Percentiles rank a stretch among this genome's conserved stretches.
Evolutionary conservation across 2,329 filamentous ascomycete genomes (phyloP).

Genomic region (Xylariaceae sp.): DNA sequence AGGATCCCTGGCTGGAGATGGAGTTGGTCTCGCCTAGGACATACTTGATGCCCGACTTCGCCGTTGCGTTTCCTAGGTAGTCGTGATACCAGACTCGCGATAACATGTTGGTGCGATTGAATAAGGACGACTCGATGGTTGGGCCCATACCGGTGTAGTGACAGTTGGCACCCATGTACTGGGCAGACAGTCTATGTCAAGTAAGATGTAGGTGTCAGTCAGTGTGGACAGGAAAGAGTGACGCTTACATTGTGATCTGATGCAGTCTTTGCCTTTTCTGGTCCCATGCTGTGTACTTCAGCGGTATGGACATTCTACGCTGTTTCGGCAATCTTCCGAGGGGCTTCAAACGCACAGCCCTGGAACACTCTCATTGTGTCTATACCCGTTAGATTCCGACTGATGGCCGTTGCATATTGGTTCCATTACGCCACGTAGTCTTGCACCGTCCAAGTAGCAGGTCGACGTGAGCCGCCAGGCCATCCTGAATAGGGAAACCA

Average conservation of each 20-base stretch:
- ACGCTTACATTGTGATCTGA: conserved; percentile 5
- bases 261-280: conserved; percentile 4
- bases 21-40: conserved; percentile 8
- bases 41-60: neutral
- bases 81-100: conserved; percentile 5
- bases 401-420: conserved; percentile 7
- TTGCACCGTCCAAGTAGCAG: conserved; percentile 1
- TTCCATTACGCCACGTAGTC: conserved; percentile 7
- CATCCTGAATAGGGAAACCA: neutral
- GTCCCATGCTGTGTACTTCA: conserved; percentile 1
- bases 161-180: conserved; percentile 10
- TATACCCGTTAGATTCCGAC: conserved; percentile 1
- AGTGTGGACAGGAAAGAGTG: neutral
- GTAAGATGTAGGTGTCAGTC: neutral
- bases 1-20: conserved; percentile 4
- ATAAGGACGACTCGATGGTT: conserved; percentile 3
- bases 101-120: conserved; percentile 5
- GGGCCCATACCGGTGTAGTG: conserved; percentile 3
- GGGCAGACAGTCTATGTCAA: neutral
- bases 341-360: conserved; percentile 6
- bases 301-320: conserved; percentile 8
- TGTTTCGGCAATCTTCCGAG: neutral
- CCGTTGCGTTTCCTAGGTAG: conserved; percentile 4
- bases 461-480: conserved; percentile 2
- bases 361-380: conserved; percentile 1